Conservation (phyloP, 2,329 filamentous ascomycete genomes). For the Eutypa lata region DNA sequence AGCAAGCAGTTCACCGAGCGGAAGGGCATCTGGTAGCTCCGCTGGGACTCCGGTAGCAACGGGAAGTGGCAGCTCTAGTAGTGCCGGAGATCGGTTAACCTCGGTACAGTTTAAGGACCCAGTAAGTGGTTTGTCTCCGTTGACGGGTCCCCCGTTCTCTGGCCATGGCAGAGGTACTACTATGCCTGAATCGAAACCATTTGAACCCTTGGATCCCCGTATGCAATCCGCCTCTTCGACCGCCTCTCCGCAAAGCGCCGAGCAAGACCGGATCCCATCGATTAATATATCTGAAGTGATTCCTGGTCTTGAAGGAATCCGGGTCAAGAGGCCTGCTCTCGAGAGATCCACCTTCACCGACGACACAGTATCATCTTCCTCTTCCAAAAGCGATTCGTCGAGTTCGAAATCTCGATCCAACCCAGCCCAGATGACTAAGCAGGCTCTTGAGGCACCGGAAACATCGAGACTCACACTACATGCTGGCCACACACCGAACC, state of each 20-base stretch:
- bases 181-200: constrained; percentile 34
- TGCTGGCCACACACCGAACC: constrained; percentile 61
- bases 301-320: constrained; percentile 58
- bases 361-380: constrained; percentile 26
- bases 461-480: constrained; percentile 56
- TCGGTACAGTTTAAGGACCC: constrained; percentile 13
- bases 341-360: constrained; percentile 46
- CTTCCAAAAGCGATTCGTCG: constrained; percentile 25
- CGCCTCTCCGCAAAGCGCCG: constrained; percentile 8
- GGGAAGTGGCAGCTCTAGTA: constrained; percentile 14
- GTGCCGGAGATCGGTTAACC: constrained; percentile 12
- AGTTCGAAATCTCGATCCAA: constrained; percentile 20
- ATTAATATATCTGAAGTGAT: constrained; percentile 59
- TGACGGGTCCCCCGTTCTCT: constrained; percentile 13
- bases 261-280: constrained; percentile 38
- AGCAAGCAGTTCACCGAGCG: neutral
- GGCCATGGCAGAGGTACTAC: constrained; percentile 20
- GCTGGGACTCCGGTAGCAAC: constrained; percentile 6
- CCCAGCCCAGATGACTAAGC: constrained; percentile 41
- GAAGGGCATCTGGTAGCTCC: constrained; percentile 10
- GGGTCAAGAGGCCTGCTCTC: constrained; percentile 52
- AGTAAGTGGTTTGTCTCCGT: constrained; percentile 16
- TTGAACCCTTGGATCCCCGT: constrained; percentile 41
- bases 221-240: constrained; percentile 38
- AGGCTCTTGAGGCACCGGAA: constrained; percentile 46